Percentiles rank a stretch among this genome's conserved stretches.
phyloP scores from a whole-genome alignment of 164 flowering plant genomes.

The Warburgia ugandensis region DNA sequence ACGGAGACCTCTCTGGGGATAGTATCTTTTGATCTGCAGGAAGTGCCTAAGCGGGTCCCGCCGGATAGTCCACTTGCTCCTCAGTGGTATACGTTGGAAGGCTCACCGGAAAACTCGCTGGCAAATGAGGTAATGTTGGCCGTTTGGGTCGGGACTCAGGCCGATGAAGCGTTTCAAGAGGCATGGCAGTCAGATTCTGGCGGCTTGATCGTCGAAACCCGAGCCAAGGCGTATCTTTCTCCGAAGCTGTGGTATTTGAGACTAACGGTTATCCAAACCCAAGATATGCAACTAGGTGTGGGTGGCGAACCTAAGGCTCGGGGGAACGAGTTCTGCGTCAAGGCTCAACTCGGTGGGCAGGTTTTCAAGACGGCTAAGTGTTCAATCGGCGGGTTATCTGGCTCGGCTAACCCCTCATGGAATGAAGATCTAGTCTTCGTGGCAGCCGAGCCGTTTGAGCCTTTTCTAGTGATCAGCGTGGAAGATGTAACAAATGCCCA shows the following conservation, averaged over 20 bases:
- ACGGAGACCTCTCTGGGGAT: constrained; percentile 33
- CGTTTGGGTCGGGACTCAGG: constrained; percentile 93
- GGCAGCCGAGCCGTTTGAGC: constrained; percentile 97
- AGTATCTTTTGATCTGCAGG: constrained; percentile 79
- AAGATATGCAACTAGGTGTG: constrained; percentile 63
- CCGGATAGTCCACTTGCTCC: constrained; percentile 98
- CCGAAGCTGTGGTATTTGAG: constrained; percentile 97
- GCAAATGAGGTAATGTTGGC: constrained; percentile 79
- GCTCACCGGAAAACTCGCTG: constrained; percentile 29
- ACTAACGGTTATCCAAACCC: constrained; percentile 94
- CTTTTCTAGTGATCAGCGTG: constrained; percentile 55
- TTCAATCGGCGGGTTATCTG: constrained; percentile 30
- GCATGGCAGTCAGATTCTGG: constrained; percentile 99
- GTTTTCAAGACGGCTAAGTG: constrained; percentile 62
- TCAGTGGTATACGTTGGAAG: constrained; percentile 89
- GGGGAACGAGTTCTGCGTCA: constrained; percentile 72
- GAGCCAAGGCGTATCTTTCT: constrained; percentile 89
- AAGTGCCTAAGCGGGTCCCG: constrained; percentile 85
- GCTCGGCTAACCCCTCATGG: constrained; percentile 65
- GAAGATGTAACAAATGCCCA: constrained; percentile 50
- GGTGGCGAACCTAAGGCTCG: constrained; percentile 43
- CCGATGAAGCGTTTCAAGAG: constrained; percentile 90
- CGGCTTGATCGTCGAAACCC: constrained; percentile 70
- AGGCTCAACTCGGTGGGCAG: constrained; percentile 84
- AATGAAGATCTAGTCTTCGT: constrained; percentile 84